Evolutionary conservation across 768 basidiomycete species (phyloP), one percentile per base, ranked within the genome.

Genomic region (Amanita rimosa): DNA sequence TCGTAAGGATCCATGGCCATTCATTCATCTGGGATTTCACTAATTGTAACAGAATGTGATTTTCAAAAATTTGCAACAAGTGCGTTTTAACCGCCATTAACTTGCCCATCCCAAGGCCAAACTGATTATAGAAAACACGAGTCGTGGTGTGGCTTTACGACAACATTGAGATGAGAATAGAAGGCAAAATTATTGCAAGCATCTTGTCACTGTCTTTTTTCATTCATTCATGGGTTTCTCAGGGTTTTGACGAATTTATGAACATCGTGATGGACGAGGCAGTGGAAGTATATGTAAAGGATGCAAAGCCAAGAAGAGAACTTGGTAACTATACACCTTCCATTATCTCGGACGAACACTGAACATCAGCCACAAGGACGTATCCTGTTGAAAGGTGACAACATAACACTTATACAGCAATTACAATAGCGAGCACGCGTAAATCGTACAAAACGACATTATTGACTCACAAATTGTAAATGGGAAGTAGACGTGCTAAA

Each of bases 191-290:
- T 66, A 84, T 91, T 69, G 95, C 97, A 67, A 67, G 89, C 83
- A 49, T 22, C 46, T 27, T 47, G 51, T 37, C 19, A 27, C 42
- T 31, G 37, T 46, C 35, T 40, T 43, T 44, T 22, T 51, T 46
- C 31, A 9, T 14, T 44, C 50, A 56, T 47, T 50, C 52, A 36
- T 39, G 48, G 29, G 22, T 22, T 38, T 42, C 48, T 52, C 35
- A 97, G 95, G 94, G 95, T 35, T 99, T 99, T 58, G 95, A 99
- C 62, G 95, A 99, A 65, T 99, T 97, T 68, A 99, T 99, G 95
- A 99, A 99, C 62, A 68, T 99, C 26, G 89, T 97, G 31, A 68
- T 99, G 19, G 95, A 99, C 57, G 89, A 96, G 43, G 91, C 94
- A 38, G 77, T 79, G 45, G 95, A 99, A 64, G 83, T 96, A 9